Conservation (phyloP, 192 early-diverging fungal species). For the Podila epicladia region DNA sequence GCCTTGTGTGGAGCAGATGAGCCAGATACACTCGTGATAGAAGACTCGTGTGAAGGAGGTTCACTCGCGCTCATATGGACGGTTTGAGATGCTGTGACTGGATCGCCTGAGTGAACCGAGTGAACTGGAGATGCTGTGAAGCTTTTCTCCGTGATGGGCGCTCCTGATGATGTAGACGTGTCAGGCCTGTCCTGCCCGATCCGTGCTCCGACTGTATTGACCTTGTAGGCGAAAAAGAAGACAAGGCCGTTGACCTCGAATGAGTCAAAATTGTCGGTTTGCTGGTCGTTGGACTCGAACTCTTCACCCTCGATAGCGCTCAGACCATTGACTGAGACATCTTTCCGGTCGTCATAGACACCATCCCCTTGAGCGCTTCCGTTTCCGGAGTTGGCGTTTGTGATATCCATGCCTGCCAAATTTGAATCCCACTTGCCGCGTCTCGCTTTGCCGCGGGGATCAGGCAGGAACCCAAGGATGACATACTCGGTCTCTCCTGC, state of each 20-base stretch:
- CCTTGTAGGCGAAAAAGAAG: slow-evolving; percentile 82
- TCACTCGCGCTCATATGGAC: neutral
- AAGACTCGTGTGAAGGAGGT: neutral
- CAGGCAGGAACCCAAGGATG: slow-evolving; percentile 86
- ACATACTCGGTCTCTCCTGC: slow-evolving; percentile 75
- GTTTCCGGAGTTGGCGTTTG: slow-evolving; percentile 34
- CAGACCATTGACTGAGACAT: slow-evolving; percentile 34
- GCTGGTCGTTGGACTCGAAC: slow-evolving; percentile 70
- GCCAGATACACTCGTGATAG: neutral
- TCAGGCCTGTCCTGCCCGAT: neutral
- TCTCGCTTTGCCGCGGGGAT: slow-evolving; percentile 26
- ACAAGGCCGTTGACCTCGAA: slow-evolving; percentile 85
- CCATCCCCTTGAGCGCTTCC: slow-evolving; percentile 49
- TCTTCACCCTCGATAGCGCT: slow-evolving; percentile 54
- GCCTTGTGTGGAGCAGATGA: slow-evolving; percentile 35
- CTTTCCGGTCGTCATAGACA: slow-evolving; percentile 44
- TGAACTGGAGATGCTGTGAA: neutral
- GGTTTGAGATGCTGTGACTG: neutral
- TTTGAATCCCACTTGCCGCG: slow-evolving; percentile 35
- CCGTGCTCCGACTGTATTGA: neutral
- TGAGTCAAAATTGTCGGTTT: slow-evolving; percentile 49
- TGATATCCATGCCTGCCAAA: slow-evolving; percentile 9
- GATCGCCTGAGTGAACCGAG: neutral
- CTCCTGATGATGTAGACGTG: neutral
- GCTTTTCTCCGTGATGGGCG: neutral